Evolutionary conservation across 257 asterid genomes (phyloP), one percentile per base, ranked within the genome.

Genomic region (Plectranthus barbatus): DNA sequence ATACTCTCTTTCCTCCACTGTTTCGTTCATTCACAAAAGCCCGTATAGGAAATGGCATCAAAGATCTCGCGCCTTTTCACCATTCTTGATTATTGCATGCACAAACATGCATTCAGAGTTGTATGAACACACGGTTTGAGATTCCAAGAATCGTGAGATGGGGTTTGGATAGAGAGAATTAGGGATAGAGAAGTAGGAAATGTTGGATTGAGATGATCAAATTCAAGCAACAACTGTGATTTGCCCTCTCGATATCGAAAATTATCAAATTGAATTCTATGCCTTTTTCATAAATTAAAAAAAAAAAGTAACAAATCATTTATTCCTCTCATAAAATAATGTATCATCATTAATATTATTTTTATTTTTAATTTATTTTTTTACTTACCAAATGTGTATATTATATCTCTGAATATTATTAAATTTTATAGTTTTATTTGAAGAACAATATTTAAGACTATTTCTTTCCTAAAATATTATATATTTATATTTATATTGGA

Each of bases 211-310:
- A 56, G 75, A 68, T 79, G 79, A 79, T 80, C 76, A 66, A 74
- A 31, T 31, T 31, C 36, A 31, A 31, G 76, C 72, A 69, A 62
- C 75, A 82, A 76, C 83, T 72, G 76, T 79, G 61, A 9, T 55
- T 62, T 62, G 68, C 76, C 67, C 60, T 60, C 61, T 46, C 52
- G n/a, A n/a, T n/a, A n/a, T n/a, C n/a, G n/a, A n/a, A n/a, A n/a
- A n/a, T n/a, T n/a, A n/a, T n/a, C n/a, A n/a, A n/a, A n/a, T n/a
- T n/a, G n/a, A n/a, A n/a, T n/a, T n/a, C n/a, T n/a, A n/a, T n/a
- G n/a, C n/a, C n/a, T n/a, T n/a, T n/a, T n/a, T n/a, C n/a, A n/a
- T n/a, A n/a, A n/a, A n/a, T n/a, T n/a, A n/a, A n/a, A n/a, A n/a
- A n/a, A n/a, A n/a, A n/a, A n/a, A n/a, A n/a, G n/a, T n/a, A n/a